These are phyloP conservation scores for Isabelozyma gotoi DNA, from an alignment of 805 yeast species.

Conservation along the genomic window DNA sequence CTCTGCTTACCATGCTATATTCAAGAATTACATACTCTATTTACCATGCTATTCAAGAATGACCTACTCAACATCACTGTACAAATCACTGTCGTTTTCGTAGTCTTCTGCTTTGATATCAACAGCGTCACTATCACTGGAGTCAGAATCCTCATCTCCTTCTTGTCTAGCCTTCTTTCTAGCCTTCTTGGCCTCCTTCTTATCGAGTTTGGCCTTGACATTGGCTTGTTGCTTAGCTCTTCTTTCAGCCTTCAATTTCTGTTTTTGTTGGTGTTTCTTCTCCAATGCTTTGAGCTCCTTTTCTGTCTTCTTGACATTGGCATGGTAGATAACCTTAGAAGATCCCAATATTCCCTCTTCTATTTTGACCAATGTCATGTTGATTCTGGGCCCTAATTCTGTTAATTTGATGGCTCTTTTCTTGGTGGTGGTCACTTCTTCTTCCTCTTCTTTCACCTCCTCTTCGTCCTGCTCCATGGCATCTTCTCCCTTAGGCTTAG, in stretches of 20 bases:
- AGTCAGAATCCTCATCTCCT: conserved; percentile 23
- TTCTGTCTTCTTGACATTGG: conserved; percentile 61
- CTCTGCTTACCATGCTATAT: not conserved
- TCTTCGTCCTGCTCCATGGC: conserved; percentile 13
- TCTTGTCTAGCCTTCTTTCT: conserved; percentile 58
- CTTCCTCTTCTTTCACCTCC: conserved; percentile 13
- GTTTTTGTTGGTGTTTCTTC: conserved; percentile 60
- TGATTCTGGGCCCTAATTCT: conserved; percentile 90
- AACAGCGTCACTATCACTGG: conserved; percentile 30
- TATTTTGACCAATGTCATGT: conserved; percentile 73
- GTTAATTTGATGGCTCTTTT: conserved; percentile 89
- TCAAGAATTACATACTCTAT: no score
- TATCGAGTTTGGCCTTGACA: conserved; percentile 71
- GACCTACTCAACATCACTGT: conserved; percentile 24
- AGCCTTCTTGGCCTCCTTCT: conserved; percentile 69
- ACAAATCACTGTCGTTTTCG: conserved; percentile 52
- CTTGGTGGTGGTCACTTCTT: conserved; percentile 26
- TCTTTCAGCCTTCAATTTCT: conserved; percentile 66
- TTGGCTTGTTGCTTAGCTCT: conserved; percentile 77
- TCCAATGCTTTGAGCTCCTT: conserved; percentile 63
- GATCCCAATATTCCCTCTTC: conserved; percentile 85
- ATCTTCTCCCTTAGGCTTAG: conserved; percentile 18
- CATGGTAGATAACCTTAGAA: conserved; percentile 86
- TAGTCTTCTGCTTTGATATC: conserved; percentile 44
- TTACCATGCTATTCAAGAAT: not conserved